These are phyloP conservation scores for Fusarium sambucinum DNA, from an alignment of 2,329 filamentous ascomycete genomes.

Conservation along the genomic window DNA sequence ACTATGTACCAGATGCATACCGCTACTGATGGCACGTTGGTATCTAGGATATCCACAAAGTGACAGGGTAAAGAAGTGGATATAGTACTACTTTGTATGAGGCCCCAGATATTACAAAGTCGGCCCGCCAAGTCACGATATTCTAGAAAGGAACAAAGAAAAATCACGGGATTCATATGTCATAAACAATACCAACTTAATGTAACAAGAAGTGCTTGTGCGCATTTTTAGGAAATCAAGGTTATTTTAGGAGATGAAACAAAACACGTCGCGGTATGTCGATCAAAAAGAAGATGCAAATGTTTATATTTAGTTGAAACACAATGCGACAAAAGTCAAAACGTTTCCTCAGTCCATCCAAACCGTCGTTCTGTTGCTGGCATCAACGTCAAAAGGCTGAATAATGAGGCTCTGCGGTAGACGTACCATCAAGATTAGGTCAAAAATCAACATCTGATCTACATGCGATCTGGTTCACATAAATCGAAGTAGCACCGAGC, in stretches of 20 bases:
- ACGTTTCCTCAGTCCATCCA: neutral
- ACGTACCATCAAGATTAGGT: slow-evolving; percentile 10
- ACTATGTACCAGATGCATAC: neutral
- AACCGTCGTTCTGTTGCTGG: neutral
- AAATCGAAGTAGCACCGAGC: slow-evolving; percentile 28
- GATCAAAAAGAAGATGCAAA: neutral
- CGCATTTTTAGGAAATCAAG: neutral
- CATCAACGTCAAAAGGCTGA: neutral
- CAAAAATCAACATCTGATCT: slow-evolving; percentile 33
- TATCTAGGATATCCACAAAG: neutral
- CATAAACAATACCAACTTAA: neutral
- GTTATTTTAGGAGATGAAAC: slow-evolving; percentile 8
- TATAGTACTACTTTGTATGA: neutral
- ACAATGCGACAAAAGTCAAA: neutral
- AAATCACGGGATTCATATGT: slow-evolving; percentile 27
- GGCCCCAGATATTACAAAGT: slow-evolving; percentile 25
- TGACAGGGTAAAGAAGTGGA: slow-evolving; percentile 9
- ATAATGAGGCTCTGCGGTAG: slow-evolving; percentile 32
- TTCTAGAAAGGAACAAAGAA: slow-evolving; percentile 17
- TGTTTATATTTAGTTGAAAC: neutral
- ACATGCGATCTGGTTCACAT: slow-evolving; percentile 23
- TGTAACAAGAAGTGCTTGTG: neutral
- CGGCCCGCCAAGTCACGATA: slow-evolving; percentile 33
- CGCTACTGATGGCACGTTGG: slow-evolving; percentile 1
- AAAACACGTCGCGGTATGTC: neutral